Conservation (phyloP, 2,329 filamentous ascomycete species). For the Aschersonia sp. region DNA sequence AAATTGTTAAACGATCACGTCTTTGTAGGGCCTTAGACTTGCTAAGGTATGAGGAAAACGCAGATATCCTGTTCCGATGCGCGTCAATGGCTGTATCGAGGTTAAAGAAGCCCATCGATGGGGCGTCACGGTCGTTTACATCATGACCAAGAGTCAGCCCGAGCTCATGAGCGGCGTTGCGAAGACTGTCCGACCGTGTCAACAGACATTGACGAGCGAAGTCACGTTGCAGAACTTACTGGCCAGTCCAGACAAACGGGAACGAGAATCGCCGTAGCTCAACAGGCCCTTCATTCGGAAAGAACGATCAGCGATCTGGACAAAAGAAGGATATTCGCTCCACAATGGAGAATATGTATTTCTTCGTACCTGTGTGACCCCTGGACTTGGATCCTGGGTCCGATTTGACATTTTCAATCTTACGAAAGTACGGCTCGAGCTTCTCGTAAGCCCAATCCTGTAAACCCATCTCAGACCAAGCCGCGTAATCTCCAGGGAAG, state of each 20-base stretch:
- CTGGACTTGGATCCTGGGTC: neutral
- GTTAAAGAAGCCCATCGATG: neutral
- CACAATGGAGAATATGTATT: neutral
- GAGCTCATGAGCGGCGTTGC: neutral
- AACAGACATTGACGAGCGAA: neutral
- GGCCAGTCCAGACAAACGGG: neutral
- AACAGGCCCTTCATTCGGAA: neutral
- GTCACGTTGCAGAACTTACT: neutral
- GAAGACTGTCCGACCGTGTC: neutral
- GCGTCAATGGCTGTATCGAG: conserved; percentile 1
- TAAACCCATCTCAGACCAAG: neutral
- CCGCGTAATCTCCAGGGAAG: neutral
- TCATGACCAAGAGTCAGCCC: neutral
- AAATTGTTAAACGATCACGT: neutral
- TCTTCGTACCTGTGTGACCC: neutral
- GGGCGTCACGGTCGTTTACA: neutral
- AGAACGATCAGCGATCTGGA: neutral
- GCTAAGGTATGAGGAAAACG: neutral
- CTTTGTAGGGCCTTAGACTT: neutral
- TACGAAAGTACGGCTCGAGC: neutral
- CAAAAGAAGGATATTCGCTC: neutral
- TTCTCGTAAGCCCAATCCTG: neutral
- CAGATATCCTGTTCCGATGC: neutral
- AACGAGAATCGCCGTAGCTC: neutral
- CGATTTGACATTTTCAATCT: neutral